Base-by-base conservation (phyloP, 768 basidiomycete genomes). In the Rhizopogon vinicolor region DNA sequence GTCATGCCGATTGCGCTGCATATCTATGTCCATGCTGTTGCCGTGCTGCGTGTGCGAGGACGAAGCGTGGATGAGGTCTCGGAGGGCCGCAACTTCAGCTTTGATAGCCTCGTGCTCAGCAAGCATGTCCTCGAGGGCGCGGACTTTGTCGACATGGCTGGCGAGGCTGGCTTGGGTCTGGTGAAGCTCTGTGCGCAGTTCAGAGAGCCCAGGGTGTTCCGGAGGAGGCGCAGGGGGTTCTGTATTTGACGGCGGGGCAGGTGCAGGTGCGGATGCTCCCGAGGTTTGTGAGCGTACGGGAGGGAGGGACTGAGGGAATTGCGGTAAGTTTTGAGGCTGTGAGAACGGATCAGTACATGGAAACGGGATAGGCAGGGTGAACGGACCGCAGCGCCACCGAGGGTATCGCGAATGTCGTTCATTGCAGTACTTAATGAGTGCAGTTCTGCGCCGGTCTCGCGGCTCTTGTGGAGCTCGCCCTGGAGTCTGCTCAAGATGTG, bases 381-480 rank as follows among this genome's bases (percentile, higher is more conserved):
- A 79, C 87, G 58, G 55, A 94, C 93, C 65, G 89, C 62, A 37
- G 83, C 80, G 2, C 96, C 96, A 35, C 89, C 89, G 5, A 99
- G 75, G 0, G 91, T 93, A 62, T 97, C 93, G 57, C 92, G 87
- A 43, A 98, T 91, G n/a, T 97, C 93, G 41, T 76, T 82, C 83
- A 99, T 91, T 4, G 89, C 79, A 12, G 81, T 81, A 14, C 82
- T 87, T 33, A 98, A 73, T 0, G 82, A 82, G 58, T 86, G 83
- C 3, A 99, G 76, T 65, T 98, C 95, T 0, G 86, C 78, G 13
- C 92, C 91, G 0, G 95, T 97, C 66, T 98, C 96, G 16, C 92
- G 84, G 64, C 91, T 93, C 74, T 96, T 97, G 73, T 90, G 88
- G n/a, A 98, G 83, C 67, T 98, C 95, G 59, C 86, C 85, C 68